Conservation (phyloP, 192 early-diverging fungal species). For the Endogone sp. region DNA sequence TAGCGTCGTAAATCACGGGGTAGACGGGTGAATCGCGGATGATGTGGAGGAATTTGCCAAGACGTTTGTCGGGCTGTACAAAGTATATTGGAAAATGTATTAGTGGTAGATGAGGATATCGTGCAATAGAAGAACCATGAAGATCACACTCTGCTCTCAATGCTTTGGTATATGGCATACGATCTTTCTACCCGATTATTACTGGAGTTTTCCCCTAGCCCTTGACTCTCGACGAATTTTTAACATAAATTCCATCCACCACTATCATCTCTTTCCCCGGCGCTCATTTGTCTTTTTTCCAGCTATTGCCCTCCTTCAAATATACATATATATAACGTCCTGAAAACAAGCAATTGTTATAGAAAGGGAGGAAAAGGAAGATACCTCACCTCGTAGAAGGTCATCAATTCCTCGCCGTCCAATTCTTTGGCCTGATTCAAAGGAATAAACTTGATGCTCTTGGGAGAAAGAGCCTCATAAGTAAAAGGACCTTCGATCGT, state of each 20-base stretch:
- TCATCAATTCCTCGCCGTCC: conserved; percentile 87
- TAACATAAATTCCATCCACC: too few species aligned
- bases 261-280: too few species aligned
- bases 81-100: neutral
- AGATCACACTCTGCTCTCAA: too few species aligned
- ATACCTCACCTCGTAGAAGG: conserved; percentile 71
- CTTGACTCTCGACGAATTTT: too few species aligned
- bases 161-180: too few species aligned
- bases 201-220: too few species aligned
- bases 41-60: conserved; percentile 89
- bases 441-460: conserved; percentile 90
- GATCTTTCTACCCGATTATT: too few species aligned
- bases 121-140: conserved; percentile 2
- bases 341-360: too few species aligned
- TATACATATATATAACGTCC: too few species aligned
- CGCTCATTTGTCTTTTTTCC: too few species aligned
- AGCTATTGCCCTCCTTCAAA: too few species aligned
- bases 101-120: neutral
- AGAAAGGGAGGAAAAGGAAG: conserved; percentile 9
- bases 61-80: conserved; percentile 63
- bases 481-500: conserved; percentile 92
- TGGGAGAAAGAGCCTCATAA: conserved; percentile 88
- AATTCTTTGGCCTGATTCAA: conserved; percentile 87
- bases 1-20: conserved; percentile 88
- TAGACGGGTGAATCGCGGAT: conserved; percentile 88